Conservation (phyloP, 768 basidiomycete species). For the Coprinopsis sp. region DNA sequence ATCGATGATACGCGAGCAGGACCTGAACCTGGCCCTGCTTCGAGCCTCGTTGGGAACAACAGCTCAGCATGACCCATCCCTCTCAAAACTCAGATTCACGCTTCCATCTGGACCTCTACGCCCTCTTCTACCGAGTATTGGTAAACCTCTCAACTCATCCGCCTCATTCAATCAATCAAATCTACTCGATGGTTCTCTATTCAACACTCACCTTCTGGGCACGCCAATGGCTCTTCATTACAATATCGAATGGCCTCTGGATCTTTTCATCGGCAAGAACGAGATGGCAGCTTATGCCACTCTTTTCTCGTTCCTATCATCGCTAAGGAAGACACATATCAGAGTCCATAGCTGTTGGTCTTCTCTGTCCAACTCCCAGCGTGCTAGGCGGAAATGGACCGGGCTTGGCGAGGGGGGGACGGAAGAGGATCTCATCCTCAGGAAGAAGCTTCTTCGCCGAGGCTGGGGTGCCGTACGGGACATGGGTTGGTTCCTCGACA, state of each 20-base stretch:
- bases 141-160: slow-evolving; percentile 24
- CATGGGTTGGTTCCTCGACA: slow-evolving; percentile 91
- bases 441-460: slow-evolving; percentile 63
- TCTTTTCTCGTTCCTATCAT: slow-evolving; percentile 78
- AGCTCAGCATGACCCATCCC: slow-evolving; percentile 79
- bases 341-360: slow-evolving; percentile 80
- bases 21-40: slow-evolving; percentile 80
- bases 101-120: slow-evolving; percentile 80
- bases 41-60: slow-evolving; percentile 85
- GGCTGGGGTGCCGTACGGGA: slow-evolving; percentile 85
- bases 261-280: slow-evolving; percentile 77
- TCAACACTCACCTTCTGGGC: slow-evolving; percentile 75
- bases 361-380: slow-evolving; percentile 79
- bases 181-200: slow-evolving; percentile 41
- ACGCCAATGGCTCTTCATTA: slow-evolving; percentile 71
- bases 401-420: slow-evolving; percentile 85
- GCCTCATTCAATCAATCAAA: slow-evolving; percentile 8
- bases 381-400: slow-evolving; percentile 81
- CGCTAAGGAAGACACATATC: slow-evolving; percentile 79
- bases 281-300: slow-evolving; percentile 72
- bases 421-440: slow-evolving; percentile 58
- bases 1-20: slow-evolving; percentile 86
- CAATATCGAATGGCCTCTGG: slow-evolving; percentile 78
- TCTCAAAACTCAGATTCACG: slow-evolving; percentile 68
- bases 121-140: slow-evolving; percentile 60